Evolutionary conservation across 495 filamentous ascomycete species (phyloP).

Genomic region (Annulohypoxylon stygium): DNA sequence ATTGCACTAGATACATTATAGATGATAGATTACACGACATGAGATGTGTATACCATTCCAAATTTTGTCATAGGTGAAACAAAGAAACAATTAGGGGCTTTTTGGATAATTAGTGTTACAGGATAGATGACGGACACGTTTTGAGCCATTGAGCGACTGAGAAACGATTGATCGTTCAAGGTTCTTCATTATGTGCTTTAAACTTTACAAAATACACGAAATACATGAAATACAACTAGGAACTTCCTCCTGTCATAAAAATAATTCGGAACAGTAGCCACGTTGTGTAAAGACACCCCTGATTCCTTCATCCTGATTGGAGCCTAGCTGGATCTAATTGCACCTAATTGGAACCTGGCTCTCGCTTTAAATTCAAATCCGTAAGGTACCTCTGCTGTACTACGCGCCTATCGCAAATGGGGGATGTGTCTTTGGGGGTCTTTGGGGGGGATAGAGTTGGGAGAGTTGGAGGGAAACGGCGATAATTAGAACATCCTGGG

Average conservation of each 20-base stretch:
- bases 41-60: constrained; percentile 18
- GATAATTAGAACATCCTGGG: neutral
- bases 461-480: constrained; percentile 3
- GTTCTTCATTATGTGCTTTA: constrained; percentile 10
- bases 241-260: neutral
- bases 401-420: constrained; percentile 34
- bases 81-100: constrained; percentile 6
- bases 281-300: constrained; percentile 12
- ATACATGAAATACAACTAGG: neutral
- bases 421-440: constrained; percentile 11
- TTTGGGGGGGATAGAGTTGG: neutral
- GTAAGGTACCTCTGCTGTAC: neutral
- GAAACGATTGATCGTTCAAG: constrained; percentile 19
- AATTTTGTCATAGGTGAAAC: constrained; percentile 6
- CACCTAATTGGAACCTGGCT: constrained; percentile 9
- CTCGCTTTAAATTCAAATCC: constrained; percentile 35
- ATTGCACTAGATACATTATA: neutral
- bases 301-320: constrained; percentile 16
- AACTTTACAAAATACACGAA: neutral
- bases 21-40: constrained; percentile 9
- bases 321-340: constrained; percentile 8
- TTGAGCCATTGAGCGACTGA: neutral
- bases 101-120: neutral
- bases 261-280: constrained; percentile 6
- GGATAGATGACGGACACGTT: constrained; percentile 23